A percentile compares a stretch with the other conserved stretches of the same genome.
Conservation (phyloP, 805 yeast species). For the Wickerhamiella shivajii region DNA sequence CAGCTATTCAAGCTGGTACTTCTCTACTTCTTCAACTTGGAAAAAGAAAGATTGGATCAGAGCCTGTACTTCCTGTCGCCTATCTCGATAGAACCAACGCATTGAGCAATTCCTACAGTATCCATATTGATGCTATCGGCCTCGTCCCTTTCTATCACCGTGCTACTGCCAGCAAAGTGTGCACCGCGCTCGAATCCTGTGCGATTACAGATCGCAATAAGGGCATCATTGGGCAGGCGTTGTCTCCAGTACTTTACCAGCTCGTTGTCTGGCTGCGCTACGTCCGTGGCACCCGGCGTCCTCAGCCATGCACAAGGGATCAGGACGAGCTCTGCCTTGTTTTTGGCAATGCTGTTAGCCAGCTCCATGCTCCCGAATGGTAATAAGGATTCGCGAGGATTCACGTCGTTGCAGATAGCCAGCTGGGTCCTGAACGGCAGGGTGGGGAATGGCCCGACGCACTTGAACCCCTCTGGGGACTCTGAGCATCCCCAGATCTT, state of each 20-base stretch:
- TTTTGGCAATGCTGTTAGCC: conserved; percentile 35
- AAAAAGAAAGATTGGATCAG: too few relatives aligned
- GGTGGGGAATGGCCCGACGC: conserved; percentile 1
- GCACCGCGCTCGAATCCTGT: conserved; percentile 5
- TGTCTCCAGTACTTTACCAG: conserved; percentile 10
- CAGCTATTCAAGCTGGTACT: too few relatives aligned
- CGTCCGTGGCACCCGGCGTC: conserved; percentile 11
- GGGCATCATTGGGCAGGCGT: conserved; percentile 6
- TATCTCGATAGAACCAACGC: too few relatives aligned
- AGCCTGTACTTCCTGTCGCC: too few relatives aligned
- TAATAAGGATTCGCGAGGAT: conserved; percentile 71
- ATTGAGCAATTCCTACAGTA: too few relatives aligned
- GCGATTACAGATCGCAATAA: conserved; percentile 7
- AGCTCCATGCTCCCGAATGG: conserved; percentile 67
- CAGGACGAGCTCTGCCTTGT: conserved; percentile 41
- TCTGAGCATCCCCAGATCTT: conserved; percentile 61
- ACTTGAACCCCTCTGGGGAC: conserved; percentile 41
- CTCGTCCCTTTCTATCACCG: conserved; percentile 14
- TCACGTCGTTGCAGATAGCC: conserved; percentile 91
- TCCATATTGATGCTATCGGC: too few relatives aligned
- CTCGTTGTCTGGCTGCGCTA: conserved; percentile 10
- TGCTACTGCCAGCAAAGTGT: conserved; percentile 12
- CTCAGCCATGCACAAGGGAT: conserved; percentile 81
- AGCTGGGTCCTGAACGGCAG: conserved; percentile 33
- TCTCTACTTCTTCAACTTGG: too few relatives aligned